Evolutionary conservation across 2,329 filamentous ascomycete genomes (phyloP).

Genomic region (Dactylellina cionopaga): DNA sequence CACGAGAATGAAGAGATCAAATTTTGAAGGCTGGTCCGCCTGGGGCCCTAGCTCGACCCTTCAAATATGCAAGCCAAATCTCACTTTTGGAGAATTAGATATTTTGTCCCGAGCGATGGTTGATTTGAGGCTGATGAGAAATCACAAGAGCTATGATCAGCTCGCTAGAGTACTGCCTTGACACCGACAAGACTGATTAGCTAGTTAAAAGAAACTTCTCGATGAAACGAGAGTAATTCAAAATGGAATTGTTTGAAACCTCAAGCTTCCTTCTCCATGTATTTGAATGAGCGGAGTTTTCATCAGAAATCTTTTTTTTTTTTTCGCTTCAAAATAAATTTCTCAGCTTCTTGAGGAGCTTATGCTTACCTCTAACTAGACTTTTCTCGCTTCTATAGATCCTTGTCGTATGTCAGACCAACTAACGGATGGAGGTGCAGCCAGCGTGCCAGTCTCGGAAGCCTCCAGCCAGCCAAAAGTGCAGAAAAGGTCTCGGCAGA

Average conservation of each 20-base stretch:
- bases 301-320: background rate
- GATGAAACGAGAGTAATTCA: background rate
- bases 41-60: no score
- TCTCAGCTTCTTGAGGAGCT: background rate
- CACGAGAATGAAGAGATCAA: background rate
- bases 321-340: background rate
- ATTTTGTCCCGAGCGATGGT: background rate
- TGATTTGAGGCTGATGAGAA: constrained; percentile 47
- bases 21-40: background rate
- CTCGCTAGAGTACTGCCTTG: background rate
- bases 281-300: no score
- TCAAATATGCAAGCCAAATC: constrained; percentile 1
- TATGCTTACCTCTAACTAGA: constrained; percentile 19
- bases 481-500: no score
- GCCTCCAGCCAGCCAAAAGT: constrained; percentile 27
- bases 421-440: background rate
- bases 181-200: background rate
- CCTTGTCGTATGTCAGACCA: constrained; percentile 36
- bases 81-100: background rate
- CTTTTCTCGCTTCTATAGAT: constrained; percentile 9
- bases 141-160: constrained; percentile 30
- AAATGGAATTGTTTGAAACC: no score
- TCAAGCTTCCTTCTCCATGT: background rate
- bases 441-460: no score
- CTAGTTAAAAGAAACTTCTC: constrained; percentile 20